Evolutionary conservation across 306 rosid species (phyloP).

Genomic region (Betula pendula): DNA sequence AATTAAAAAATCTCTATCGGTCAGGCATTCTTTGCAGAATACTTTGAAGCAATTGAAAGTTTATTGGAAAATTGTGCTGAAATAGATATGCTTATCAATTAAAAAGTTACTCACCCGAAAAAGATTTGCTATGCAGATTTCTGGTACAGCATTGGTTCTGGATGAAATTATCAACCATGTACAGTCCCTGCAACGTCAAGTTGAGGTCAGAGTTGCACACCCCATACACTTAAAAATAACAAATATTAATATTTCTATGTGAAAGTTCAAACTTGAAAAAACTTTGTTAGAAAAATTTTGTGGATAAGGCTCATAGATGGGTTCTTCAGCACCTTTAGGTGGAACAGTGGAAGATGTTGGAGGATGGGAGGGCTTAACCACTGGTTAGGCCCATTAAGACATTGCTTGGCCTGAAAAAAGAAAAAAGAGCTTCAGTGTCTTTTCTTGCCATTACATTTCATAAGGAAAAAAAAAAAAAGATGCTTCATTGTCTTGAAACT

Average conservation of each 20-base stretch:
- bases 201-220: conserved; percentile 76
- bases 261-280: conserved; percentile 30
- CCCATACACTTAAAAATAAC: conserved; percentile 24
- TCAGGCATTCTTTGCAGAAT: neutral
- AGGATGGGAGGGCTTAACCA: neutral
- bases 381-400: conserved; percentile 11
- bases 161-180: conserved; percentile 97
- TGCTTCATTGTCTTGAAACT: neutral
- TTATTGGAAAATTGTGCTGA: neutral
- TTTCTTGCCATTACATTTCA: conserved; percentile 4
- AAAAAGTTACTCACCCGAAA: conserved; percentile 24
- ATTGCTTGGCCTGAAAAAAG: conserved; percentile 5
- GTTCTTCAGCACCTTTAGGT: conserved; percentile 7
- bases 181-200: conserved; percentile 87
- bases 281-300: neutral
- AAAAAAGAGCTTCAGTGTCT: conserved; percentile 2
- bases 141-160: conserved; percentile 90
- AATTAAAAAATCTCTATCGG: neutral
- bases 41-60: conserved; percentile 4
- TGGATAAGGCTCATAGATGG: conserved; percentile 12
- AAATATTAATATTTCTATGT: conserved; percentile 29
- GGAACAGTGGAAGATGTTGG: conserved; percentile 10
- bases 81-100: neutral
- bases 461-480: neutral
- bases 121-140: conserved; percentile 58